Conservation (phyloP, 164 flowering plant species). For the Berberis vulgaris region DNA sequence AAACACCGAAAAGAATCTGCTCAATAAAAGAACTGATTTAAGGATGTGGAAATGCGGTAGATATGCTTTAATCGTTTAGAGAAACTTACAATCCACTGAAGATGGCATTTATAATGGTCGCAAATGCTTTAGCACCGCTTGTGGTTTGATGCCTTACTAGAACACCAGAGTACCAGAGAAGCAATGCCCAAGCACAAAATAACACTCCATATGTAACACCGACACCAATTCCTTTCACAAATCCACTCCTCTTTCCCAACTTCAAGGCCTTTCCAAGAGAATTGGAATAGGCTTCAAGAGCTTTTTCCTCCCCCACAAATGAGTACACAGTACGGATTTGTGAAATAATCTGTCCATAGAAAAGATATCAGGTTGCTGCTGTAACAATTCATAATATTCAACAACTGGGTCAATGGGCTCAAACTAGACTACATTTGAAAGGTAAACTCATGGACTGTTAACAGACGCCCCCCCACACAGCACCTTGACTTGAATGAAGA, state of each 20-base stretch:
- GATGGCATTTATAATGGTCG: conserved; percentile 64
- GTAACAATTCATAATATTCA: background rate
- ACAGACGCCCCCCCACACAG: no score
- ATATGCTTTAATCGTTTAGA: background rate
- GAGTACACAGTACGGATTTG: conserved; percentile 70
- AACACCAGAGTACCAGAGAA: conserved; percentile 72
- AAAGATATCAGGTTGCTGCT: background rate
- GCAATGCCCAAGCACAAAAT: conserved; percentile 76
- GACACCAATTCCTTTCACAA: conserved; percentile 69
- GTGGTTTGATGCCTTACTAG: conserved; percentile 48
- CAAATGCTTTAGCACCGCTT: conserved; percentile 68
- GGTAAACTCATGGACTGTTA: no score
- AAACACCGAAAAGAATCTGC: conserved; percentile 7
- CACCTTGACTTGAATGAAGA: no score
- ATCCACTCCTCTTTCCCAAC: conserved; percentile 53
- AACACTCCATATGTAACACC: conserved; percentile 56
- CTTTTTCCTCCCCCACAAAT: conserved; percentile 64
- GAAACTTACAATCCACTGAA: conserved; percentile 74
- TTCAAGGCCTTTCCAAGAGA: conserved; percentile 49
- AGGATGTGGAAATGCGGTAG: background rate
- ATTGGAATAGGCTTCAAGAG: conserved; percentile 43
- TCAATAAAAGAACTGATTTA: conserved; percentile 1
- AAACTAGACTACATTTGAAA: no score
- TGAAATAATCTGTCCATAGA: conserved; percentile 42
- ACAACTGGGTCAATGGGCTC: background rate